Evolutionary conservation across 75 land plant species (phyloP).

Genomic region (Sequoia sempervirens): DNA sequence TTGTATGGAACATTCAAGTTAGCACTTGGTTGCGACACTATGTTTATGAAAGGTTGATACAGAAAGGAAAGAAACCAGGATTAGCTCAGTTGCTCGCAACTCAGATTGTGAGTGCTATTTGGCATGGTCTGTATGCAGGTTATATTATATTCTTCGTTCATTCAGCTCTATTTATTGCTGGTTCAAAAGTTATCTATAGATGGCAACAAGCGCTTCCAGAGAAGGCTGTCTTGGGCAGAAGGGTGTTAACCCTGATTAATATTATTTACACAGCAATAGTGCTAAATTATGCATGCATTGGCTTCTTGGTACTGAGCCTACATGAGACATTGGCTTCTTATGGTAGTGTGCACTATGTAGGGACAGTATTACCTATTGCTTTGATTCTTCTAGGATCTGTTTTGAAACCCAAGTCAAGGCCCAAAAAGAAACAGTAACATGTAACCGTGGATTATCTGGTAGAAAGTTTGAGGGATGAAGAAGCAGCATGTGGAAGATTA

Average conservation of each 20-base stretch:
- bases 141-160: conserved; percentile 93
- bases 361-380: conserved; percentile 64
- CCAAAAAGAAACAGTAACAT: conserved; percentile 43
- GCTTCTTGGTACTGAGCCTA: conserved; percentile 84
- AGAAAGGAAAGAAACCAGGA: conserved; percentile 84
- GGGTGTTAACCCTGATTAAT: conserved; percentile 41
- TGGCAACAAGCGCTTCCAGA: conserved; percentile 77
- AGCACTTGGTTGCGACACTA: conserved; percentile 96
- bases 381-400: conserved; percentile 52
- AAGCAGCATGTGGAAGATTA: not conserved
- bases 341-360: conserved; percentile 70
- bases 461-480: not conserved
- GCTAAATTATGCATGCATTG: conserved; percentile 85
- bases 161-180: conserved; percentile 95
- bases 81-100: conserved; percentile 87
- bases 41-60: conserved; percentile 94
- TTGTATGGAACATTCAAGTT: conserved; percentile 95
- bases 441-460: not conserved
- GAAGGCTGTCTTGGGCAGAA: conserved; percentile 26
- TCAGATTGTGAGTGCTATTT: conserved; percentile 95
- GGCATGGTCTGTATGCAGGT: conserved; percentile 99
- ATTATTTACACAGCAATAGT: conserved; percentile 65
- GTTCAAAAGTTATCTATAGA: conserved; percentile 88
- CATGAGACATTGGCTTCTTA: conserved; percentile 74
- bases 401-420: conserved; percentile 61